Conservation (phyloP, 108 stramenopile species). For the Asterionellopsis glacialis region DNA sequence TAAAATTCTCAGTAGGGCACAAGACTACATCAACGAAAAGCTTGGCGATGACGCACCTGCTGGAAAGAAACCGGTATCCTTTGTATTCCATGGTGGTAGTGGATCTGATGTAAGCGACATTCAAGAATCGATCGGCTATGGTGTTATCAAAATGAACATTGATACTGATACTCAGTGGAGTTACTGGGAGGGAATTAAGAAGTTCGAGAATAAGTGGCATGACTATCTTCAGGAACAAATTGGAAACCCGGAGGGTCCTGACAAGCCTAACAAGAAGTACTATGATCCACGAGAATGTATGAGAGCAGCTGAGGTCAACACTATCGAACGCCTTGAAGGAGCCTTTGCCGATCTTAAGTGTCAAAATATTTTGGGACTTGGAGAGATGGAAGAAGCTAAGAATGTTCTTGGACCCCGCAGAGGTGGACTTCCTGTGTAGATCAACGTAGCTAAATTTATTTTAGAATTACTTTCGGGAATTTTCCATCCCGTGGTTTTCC, state of each 20-base stretch:
- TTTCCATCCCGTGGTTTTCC: too few relatives aligned
- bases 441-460: background rate
- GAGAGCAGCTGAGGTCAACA: constrained; percentile 88
- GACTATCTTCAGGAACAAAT: constrained; percentile 89
- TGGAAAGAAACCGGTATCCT: constrained; percentile 79
- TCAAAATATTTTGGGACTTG: constrained; percentile 77
- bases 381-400: constrained; percentile 33
- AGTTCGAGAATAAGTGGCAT: constrained; percentile 72
- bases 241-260: constrained; percentile 92
- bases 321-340: constrained; percentile 76
- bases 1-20: constrained; percentile 77
- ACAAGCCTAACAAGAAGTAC: constrained; percentile 97
- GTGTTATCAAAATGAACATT: constrained; percentile 96
- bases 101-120: constrained; percentile 83
- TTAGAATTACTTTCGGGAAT: too few relatives aligned
- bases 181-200: constrained; percentile 82
- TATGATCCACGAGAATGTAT: constrained; percentile 94
- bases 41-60: constrained; percentile 68
- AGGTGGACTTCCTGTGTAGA: constrained; percentile 83
- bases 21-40: constrained; percentile 82
- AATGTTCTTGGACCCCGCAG: constrained; percentile 79
- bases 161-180: constrained; percentile 97
- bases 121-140: constrained; percentile 71
- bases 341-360: constrained; percentile 88
- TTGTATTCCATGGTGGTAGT: constrained; percentile 93